Conservation (phyloP, 164 flowering plant species). For the grape (Vitis vinifera) region ASM3070453v1 NC_081815.1:3220001-3220500, state of each 20-base stretch:
- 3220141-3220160: not conserved
- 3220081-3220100: slow-evolving; percentile 77
- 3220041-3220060: slow-evolving; percentile 58
- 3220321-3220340: not conserved
- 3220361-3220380: slow-evolving; percentile 60
- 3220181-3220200: slow-evolving; percentile 45
- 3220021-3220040: slow-evolving; percentile 76
- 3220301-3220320: not conserved
- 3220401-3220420: slow-evolving; percentile 40
- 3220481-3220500: slow-evolving; percentile 37
- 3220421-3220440: slow-evolving; percentile 33
- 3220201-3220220: slow-evolving; percentile 71
- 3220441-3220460: slow-evolving; percentile 36
- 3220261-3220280: slow-evolving; percentile 38
- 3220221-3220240: slow-evolving; percentile 72
- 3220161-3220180: not conserved
- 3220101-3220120: slow-evolving; percentile 81
- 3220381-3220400: slow-evolving; percentile 29
- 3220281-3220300: not conserved
- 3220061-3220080: slow-evolving; percentile 67
- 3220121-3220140: slow-evolving; percentile 1
- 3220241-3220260: slow-evolving; percentile 78
- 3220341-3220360: slow-evolving; percentile 61
- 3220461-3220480: slow-evolving; percentile 24
- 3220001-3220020: slow-evolving; percentile 59